phyloP scores from a whole-genome alignment of 495 filamentous ascomycete species.

The Lophiostoma macrostomum region DNA sequence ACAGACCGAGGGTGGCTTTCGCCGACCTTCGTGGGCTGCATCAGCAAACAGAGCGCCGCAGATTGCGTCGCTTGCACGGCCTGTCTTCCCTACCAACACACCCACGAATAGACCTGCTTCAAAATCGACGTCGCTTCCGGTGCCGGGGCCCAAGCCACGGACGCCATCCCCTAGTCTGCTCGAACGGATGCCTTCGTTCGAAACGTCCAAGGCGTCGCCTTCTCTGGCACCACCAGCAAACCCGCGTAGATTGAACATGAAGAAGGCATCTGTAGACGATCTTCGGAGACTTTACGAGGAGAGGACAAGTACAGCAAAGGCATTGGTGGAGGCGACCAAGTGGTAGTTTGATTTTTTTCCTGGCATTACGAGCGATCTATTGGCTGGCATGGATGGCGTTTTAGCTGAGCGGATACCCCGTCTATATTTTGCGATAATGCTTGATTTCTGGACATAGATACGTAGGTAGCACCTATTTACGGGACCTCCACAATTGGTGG shows the following conservation, averaged over 20 bases:
- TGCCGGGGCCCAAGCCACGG: constrained; percentile 28
- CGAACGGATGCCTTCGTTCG: constrained; percentile 39
- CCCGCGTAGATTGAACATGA: constrained; percentile 36
- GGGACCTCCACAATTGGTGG: no score
- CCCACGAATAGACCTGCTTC: constrained; percentile 12
- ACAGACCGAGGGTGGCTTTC: constrained; percentile 29
- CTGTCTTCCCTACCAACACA: constrained; percentile 20
- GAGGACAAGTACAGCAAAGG: constrained; percentile 37
- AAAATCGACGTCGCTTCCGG: constrained; percentile 26
- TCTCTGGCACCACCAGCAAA: neutral
- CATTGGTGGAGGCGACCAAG: constrained; percentile 28
- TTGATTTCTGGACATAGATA: no score
- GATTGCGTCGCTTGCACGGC: constrained; percentile 35
- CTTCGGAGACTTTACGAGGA: constrained; percentile 45
- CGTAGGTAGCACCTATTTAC: no score
- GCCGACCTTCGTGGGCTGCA: constrained; percentile 37
- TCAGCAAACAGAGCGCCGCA: constrained; percentile 31
- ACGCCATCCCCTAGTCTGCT: constrained; percentile 38
- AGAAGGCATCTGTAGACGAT: constrained; percentile 41
- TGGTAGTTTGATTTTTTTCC: neutral
- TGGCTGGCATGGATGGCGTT: neutral
- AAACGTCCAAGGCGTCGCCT: constrained; percentile 15
- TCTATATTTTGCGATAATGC: no score
- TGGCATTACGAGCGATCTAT: no score
- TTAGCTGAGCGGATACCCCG: no score